phyloP scores from a whole-genome alignment of 495 filamentous ascomycete genomes.

The Sabuloglossum arenarium region DNA sequence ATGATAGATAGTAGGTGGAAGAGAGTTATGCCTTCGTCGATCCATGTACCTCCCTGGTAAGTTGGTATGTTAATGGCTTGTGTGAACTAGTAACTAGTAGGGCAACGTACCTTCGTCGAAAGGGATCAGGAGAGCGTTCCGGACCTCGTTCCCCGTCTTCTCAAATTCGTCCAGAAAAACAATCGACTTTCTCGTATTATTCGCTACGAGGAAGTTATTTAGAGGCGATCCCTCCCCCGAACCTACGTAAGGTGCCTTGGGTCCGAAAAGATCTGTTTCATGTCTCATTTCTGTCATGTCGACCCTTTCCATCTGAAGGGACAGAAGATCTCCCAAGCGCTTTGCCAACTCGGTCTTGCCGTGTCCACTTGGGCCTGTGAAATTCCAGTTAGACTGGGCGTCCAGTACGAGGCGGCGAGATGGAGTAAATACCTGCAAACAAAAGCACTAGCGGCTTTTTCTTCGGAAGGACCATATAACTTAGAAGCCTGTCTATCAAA shows the following conservation, averaged over 20 bases:
- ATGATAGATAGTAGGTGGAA: not conserved
- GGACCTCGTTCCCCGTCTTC: conserved; percentile 25
- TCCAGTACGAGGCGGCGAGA: conserved; percentile 19
- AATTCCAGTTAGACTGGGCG: no score
- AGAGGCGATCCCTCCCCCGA: conserved; percentile 21
- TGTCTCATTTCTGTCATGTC: conserved; percentile 22
- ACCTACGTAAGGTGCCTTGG: conserved; percentile 16
- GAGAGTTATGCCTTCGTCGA: no score
- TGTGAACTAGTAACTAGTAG: no score
- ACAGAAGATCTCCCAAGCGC: conserved; percentile 22
- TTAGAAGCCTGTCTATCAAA: conserved; percentile 2
- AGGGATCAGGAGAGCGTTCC: conserved; percentile 21
- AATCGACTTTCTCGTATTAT: conserved; percentile 21
- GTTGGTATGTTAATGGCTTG: no score
- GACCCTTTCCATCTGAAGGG: conserved; percentile 18
- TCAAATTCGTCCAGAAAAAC: conserved; percentile 40
- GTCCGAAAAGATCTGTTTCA: conserved; percentile 27
- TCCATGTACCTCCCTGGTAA: no score
- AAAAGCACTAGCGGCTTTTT: conserved; percentile 6
- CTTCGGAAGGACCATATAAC: conserved; percentile 11
- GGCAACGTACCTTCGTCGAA: conserved; percentile 25
- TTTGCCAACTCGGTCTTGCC: conserved; percentile 30
- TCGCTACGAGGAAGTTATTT: conserved; percentile 31
- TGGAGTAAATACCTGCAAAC: not conserved
- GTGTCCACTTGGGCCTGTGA: conserved; percentile 29